These are phyloP conservation scores for Quercus ilex DNA, from an alignment of 306 rosid genomes.

Conservation along the genomic window DNA sequence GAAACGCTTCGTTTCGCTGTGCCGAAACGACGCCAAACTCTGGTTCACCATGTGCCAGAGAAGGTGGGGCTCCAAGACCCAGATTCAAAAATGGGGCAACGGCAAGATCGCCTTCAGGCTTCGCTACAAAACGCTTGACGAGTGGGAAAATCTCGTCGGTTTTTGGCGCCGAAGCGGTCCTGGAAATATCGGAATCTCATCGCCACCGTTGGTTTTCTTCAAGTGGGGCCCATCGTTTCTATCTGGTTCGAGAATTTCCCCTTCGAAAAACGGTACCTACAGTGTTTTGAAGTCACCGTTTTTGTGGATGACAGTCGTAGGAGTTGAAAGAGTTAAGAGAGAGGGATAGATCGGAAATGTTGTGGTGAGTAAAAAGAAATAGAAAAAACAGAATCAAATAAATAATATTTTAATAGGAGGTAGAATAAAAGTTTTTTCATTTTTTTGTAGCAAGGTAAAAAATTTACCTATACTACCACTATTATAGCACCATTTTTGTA, in stretches of 20 bases:
- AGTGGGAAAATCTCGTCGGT: constrained; percentile 76
- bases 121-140: constrained; percentile 61
- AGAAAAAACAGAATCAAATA: too few species aligned
- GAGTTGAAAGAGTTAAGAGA: too few species aligned
- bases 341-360: too few species aligned
- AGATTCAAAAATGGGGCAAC: constrained; percentile 62
- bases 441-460: too few species aligned
- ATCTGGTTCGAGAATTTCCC: constrained; percentile 64
- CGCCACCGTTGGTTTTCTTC: constrained; percentile 70
- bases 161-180: constrained; percentile 89
- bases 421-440: too few species aligned
- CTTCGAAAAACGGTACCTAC: constrained; percentile 49
- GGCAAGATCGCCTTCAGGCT: constrained; percentile 45
- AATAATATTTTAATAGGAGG: too few species aligned
- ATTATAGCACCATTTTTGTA: too few species aligned
- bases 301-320: constrained; percentile 49
- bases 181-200: constrained; percentile 19
- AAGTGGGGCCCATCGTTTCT: constrained; percentile 78
- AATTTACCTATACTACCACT: too few species aligned
- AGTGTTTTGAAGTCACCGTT: constrained; percentile 65
- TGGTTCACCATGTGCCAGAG: constrained; percentile 87
- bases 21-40: constrained; percentile 53
- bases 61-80: constrained; percentile 81
- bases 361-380: too few species aligned
- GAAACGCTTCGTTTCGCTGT: constrained; percentile 54